Evolutionary conservation across 257 asterid species (phyloP).

Genomic region (Solanum sparsipilum): DNA sequence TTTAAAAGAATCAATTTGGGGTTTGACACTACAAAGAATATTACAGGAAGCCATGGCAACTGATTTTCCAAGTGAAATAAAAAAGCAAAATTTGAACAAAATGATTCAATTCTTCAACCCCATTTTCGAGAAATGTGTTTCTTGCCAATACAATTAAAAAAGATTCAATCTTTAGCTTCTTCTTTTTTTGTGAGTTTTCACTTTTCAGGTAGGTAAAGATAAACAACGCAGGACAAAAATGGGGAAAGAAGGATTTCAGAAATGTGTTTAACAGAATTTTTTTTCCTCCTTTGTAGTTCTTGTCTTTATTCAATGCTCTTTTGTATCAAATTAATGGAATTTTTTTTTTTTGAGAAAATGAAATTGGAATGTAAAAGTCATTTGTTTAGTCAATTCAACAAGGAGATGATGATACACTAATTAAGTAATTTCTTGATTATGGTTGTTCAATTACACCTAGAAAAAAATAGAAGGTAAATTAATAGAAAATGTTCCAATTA

Average conservation of each 20-base stretch:
- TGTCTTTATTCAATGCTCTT: background rate
- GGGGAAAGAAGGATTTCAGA: background rate
- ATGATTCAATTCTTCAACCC: background rate
- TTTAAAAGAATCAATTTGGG: constrained; percentile 36
- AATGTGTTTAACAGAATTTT: background rate
- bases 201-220: background rate
- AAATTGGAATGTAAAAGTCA: background rate
- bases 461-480: background rate
- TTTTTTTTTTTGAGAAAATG: background rate
- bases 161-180: background rate
- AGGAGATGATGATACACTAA: background rate
- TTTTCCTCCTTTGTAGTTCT: background rate
- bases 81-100: background rate
- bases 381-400: background rate
- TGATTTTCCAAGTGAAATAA: background rate
- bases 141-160: background rate
- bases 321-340: background rate
- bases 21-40: constrained; percentile 36
- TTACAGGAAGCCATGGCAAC: constrained; percentile 48
- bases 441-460: background rate
- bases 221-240: background rate
- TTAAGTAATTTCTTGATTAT: background rate
- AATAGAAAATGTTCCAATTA: background rate
- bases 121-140: background rate
- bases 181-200: background rate